Conservation (phyloP, 148 eudicot species). For the Persicaria maculosa region DNA sequence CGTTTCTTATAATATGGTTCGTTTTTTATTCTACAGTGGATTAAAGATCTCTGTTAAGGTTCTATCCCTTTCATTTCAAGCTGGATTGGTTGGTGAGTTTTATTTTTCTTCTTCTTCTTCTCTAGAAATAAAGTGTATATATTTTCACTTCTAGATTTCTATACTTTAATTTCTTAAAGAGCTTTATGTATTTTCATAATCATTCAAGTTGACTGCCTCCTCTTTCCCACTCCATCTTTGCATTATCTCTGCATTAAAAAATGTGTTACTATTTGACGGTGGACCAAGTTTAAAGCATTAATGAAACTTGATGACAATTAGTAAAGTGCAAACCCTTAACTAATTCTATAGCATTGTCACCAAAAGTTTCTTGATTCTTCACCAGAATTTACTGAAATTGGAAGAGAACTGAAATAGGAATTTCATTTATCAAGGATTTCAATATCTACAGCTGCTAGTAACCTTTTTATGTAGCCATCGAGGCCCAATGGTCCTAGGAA, state of each 20-base stretch:
- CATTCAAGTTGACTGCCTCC: background rate
- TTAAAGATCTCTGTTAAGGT: constrained; percentile 95
- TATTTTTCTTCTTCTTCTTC: constrained; percentile 2
- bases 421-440: background rate
- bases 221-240: background rate
- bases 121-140: background rate
- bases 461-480: background rate
- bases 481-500: background rate
- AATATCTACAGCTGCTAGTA: constrained; percentile 1
- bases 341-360: background rate
- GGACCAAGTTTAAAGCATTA: background rate
- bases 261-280: background rate
- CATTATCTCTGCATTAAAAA: background rate
- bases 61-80: constrained; percentile 80
- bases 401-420: constrained; percentile 1
- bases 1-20: background rate
- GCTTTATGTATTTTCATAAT: background rate
- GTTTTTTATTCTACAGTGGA: constrained; percentile 43
- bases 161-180: background rate
- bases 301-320: background rate
- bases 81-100: constrained; percentile 87
- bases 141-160: background rate
- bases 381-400: background rate
- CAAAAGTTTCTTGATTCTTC: background rate
- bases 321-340: background rate